Conservation (phyloP, 257 asterid genomes). For the Dorcoceras hygrometricum region DNA sequence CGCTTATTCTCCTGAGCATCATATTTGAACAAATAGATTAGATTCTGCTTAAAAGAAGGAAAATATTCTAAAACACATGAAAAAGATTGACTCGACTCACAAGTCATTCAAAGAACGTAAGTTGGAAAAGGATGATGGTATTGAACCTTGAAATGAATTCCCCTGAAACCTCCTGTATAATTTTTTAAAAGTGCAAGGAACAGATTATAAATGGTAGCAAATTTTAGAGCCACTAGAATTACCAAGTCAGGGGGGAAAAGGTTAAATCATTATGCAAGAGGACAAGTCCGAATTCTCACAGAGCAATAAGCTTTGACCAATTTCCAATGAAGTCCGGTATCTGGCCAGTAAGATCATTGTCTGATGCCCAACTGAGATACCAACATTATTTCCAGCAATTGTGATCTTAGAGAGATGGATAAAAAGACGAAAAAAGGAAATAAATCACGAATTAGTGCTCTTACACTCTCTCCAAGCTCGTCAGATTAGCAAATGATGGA, state of each 20-base stretch:
- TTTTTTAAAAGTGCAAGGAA: constrained; percentile 11
- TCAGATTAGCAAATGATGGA: constrained; percentile 41
- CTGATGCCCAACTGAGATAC: constrained; percentile 58
- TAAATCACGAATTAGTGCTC: constrained; percentile 6
- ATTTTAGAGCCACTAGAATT: not conserved
- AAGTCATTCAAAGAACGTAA: constrained; percentile 56
- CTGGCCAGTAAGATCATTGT: constrained; percentile 58
- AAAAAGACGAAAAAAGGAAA: not conserved
- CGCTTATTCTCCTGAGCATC: constrained; percentile 71
- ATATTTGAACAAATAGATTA: constrained; percentile 20
- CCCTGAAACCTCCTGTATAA: constrained; percentile 71
- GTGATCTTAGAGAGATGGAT: constrained; percentile 9
- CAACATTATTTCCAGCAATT: constrained; percentile 21
- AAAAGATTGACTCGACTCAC: constrained; percentile 37
- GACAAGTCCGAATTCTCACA: constrained; percentile 43
- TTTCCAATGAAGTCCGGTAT: constrained; percentile 63
- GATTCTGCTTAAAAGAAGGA: constrained; percentile 1
- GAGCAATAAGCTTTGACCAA: constrained; percentile 44
- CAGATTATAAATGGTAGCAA: constrained; percentile 4
- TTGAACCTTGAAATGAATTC: constrained; percentile 70
- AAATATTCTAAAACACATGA: constrained; percentile 2
- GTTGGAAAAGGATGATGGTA: constrained; percentile 65
- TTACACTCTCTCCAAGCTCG: constrained; percentile 38
- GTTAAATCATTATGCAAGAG: not conserved
- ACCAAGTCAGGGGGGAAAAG: not conserved